phyloP scores from a whole-genome alignment of 768 basidiomycete genomes.

The Naganishia vishniacii region DNA sequence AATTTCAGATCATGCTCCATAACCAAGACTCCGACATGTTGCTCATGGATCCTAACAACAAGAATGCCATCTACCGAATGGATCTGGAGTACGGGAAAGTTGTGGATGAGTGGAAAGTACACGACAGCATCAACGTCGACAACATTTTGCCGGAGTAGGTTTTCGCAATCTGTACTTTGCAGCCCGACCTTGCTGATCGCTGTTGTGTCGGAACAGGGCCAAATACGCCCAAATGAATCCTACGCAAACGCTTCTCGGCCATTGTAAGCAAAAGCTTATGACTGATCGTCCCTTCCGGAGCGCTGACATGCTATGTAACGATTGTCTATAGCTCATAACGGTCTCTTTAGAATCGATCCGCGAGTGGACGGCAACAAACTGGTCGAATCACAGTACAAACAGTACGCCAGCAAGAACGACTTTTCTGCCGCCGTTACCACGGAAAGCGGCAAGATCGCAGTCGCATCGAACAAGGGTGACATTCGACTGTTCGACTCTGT shows the following conservation, averaged over 20 bases:
- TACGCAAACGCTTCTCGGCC: constrained; percentile 86
- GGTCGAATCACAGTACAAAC: constrained; percentile 91
- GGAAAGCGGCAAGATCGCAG: constrained; percentile 74
- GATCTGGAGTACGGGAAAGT: constrained; percentile 91
- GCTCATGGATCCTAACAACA: constrained; percentile 73
- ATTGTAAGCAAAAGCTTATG: constrained; percentile 37
- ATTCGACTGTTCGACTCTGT: constrained; percentile 89
- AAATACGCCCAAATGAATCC: constrained; percentile 91
- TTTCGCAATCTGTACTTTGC: neutral
- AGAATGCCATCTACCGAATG: constrained; percentile 77
- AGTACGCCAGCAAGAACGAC: constrained; percentile 88
- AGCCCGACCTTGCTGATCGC: neutral
- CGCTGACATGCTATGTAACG: neutral
- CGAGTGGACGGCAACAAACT: constrained; percentile 86
- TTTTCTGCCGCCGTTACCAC: constrained; percentile 92
- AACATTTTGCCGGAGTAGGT: constrained; percentile 75
- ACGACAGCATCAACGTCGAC: constrained; percentile 76
- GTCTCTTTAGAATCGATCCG: constrained; percentile 95
- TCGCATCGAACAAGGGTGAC: constrained; percentile 94
- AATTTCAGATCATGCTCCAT: constrained; percentile 79
- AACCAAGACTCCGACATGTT: constrained; percentile 96
- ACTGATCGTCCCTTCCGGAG: neutral
- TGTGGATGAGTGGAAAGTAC: constrained; percentile 98
- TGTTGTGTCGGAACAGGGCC: constrained; percentile 48
- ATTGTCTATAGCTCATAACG: constrained; percentile 68